phyloP scores from a whole-genome alignment of 2,329 filamentous ascomycete species.

The Penicillium sp. region DNA sequence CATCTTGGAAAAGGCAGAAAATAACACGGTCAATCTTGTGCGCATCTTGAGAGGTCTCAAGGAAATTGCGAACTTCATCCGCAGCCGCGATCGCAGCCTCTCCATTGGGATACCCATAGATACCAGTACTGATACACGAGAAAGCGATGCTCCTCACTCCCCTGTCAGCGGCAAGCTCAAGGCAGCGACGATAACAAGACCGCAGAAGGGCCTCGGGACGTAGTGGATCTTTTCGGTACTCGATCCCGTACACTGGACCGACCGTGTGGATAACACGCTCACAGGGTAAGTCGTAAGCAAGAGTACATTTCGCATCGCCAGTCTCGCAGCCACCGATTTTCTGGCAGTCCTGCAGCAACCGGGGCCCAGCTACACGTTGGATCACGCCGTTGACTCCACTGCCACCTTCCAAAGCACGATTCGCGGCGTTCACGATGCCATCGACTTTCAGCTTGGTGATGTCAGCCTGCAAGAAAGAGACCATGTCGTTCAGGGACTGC shows the following conservation, averaged over 20 bases:
- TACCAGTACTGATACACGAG: slow-evolving; percentile 78
- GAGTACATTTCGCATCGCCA: slow-evolving; percentile 79
- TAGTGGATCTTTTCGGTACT: slow-evolving; percentile 35
- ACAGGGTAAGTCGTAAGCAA: slow-evolving; percentile 72
- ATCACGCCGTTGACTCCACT: slow-evolving; percentile 92
- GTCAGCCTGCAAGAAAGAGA: slow-evolving; percentile 71
- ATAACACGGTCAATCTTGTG: slow-evolving; percentile 67
- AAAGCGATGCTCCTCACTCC: slow-evolving; percentile 75
- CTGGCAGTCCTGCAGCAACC: slow-evolving; percentile 69
- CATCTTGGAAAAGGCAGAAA: slow-evolving; percentile 79
- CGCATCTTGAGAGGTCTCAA: slow-evolving; percentile 44
- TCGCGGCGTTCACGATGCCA: slow-evolving; percentile 92
- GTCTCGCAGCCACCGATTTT: slow-evolving; percentile 70
- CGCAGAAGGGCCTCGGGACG: slow-evolving; percentile 49
- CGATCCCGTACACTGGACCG: slow-evolving; percentile 69
- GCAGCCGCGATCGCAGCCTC: slow-evolving; percentile 73
- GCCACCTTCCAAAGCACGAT: slow-evolving; percentile 73
- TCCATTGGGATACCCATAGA: slow-evolving; percentile 80
- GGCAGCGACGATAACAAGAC: slow-evolving; percentile 67
- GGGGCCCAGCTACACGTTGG: slow-evolving; percentile 73
- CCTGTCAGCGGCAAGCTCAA: slow-evolving; percentile 70
- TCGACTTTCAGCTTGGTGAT: slow-evolving; percentile 78
- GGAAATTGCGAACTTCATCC: slow-evolving; percentile 57
- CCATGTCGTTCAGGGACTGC: slow-evolving; percentile 49
- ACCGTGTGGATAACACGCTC: slow-evolving; percentile 85